A percentile compares a stretch with the other conserved stretches of the same genome.
Evolutionary conservation across 306 rosid species (phyloP).

Genomic region (Inga laurina): DNA sequence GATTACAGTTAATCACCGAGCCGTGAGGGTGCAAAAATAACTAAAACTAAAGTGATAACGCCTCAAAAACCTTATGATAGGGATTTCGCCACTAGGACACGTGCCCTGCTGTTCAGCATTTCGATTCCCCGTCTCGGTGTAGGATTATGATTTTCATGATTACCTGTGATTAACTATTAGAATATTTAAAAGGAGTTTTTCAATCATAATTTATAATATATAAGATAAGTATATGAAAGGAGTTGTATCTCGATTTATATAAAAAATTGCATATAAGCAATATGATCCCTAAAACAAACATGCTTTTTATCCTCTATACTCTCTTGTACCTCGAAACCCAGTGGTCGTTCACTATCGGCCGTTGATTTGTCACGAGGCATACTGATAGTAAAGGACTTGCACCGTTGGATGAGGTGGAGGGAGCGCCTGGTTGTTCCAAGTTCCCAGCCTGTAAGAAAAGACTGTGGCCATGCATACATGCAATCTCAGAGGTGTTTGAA

Average conservation of each 20-base stretch:
- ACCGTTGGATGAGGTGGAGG: conserved; percentile 17
- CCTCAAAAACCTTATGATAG: background rate
- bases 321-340: background rate
- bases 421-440: background rate
- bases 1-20: conserved; percentile 30
- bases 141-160: background rate
- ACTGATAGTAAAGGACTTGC: background rate
- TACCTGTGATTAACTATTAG: no score
- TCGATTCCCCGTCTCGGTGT: background rate
- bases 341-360: background rate
- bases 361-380: conserved; percentile 30
- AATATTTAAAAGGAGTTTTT: no score
- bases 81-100: conserved; percentile 29
- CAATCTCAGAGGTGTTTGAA: no score
- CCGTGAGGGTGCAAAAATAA: background rate
- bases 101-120: conserved; percentile 12
- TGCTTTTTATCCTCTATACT: background rate
- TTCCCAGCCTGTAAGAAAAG: background rate
- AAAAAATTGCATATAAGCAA: no score
- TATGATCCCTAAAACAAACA: no score
- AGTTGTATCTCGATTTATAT: no score
- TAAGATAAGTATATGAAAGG: no score
- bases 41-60: background rate
- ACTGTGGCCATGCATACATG: background rate
- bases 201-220: no score